These are phyloP conservation scores for Orobanche coerulescens DNA, from an alignment of 257 asterid species.

Conservation along the genomic window DNA sequence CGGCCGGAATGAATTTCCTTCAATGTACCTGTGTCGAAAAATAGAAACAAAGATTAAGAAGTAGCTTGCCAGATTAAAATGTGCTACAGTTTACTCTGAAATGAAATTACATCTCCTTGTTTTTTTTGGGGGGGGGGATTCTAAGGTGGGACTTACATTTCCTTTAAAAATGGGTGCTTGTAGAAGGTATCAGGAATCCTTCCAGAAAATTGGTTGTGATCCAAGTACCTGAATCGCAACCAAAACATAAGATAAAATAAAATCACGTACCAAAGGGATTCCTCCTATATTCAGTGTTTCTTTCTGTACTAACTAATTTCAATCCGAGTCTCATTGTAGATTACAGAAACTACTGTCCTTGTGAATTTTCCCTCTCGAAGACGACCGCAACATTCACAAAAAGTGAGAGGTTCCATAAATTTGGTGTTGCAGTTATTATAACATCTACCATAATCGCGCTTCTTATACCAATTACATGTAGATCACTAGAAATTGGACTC, in stretches of 20 bases:
- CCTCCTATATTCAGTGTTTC: neutral
- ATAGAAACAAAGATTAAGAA: neutral
- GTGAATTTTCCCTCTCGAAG: neutral
- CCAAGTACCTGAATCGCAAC: constrained; percentile 67
- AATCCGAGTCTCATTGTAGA: neutral
- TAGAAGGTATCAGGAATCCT: constrained; percentile 93
- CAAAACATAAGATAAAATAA: neutral
- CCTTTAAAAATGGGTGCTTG: constrained; percentile 91
- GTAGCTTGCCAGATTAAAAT: neutral
- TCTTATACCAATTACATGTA: neutral
- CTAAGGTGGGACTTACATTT: constrained; percentile 47
- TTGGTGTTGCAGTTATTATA: constrained; percentile 1
- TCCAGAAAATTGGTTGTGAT: constrained; percentile 91
- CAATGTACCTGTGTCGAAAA: constrained; percentile 59
- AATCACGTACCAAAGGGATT: neutral
- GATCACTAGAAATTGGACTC: neutral
- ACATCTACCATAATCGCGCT: neutral
- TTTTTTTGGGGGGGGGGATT: neutral
- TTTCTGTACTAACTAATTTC: neutral
- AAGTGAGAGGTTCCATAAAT: neutral
- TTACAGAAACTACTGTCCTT: neutral
- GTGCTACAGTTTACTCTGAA: neutral
- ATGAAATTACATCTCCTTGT: neutral
- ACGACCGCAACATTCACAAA: neutral
- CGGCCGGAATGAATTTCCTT: constrained; percentile 80